Evolutionary conservation across 1,284 basidiomycete genomes (phyloP), one percentile per base, ranked within the genome.

Genomic region (Cryptococcus sp.): DNA sequence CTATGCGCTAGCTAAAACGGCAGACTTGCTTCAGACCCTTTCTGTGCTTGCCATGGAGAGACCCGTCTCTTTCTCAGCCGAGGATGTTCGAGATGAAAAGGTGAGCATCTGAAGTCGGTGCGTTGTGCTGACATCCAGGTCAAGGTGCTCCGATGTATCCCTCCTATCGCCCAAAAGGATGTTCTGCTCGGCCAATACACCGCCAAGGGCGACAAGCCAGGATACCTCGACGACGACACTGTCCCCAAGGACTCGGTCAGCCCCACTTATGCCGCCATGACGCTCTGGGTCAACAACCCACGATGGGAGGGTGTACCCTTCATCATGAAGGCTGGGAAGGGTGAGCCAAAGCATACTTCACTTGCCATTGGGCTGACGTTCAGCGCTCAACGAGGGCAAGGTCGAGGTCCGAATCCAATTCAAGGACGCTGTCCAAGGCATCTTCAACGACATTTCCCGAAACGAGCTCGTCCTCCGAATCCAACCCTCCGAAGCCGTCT

Each of bases 271-370:
- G 91, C 92, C 44, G 88, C 89, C 5, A 82, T 83, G 48, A 86
- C 86, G 9, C 78, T 95, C 25, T 86, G 82, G 81, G 89, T 97
- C 72, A 81, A 94, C 76, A 94, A 91, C 73, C 90, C 89, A 1
- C 79, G 92, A 55, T 97, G 92, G 92, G 92, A 97, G 72, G 92
- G 92, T 53, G 92, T 97, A 3, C 92, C 92, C 0, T 97, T 97
- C 77, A 90, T 97, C 64, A 80, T 97, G 64, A 95, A 92, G 76
- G 92, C 92, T 26, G 92, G 92, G 51, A 97, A 97, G 80, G 91
- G 90, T 90, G 38, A 43, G 56, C 53, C 38, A 14, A 5, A 21
- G 36, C 33, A 26, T 23, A 19, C 6, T 28, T 37, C 24, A n/a
- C 12, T 14, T 6, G 16, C 36, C 9, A 12, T 24, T 22, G 16